phyloP scores from a whole-genome alignment of 2,329 filamentous ascomycete species.

The Colletotrichum tropicale region DNA sequence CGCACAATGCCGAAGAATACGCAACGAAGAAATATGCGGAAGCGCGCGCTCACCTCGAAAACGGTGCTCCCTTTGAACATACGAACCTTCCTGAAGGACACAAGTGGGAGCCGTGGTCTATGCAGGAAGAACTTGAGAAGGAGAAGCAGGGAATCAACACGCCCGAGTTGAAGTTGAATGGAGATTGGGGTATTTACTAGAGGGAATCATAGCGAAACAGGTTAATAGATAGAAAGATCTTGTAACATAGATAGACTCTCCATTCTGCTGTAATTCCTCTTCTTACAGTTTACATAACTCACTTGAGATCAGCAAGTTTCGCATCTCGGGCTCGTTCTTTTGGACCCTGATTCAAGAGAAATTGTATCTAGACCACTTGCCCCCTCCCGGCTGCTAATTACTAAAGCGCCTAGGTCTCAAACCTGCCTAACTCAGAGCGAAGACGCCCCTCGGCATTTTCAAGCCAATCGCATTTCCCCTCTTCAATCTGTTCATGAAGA shows the following conservation, averaged over 20 bases:
- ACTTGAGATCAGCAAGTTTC: neutral
- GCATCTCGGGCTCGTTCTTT: neutral
- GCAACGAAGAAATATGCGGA: neutral
- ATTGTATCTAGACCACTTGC: neutral
- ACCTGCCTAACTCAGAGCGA: neutral
- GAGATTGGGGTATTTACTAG: neutral
- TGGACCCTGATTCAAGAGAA: neutral
- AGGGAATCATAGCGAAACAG: neutral
- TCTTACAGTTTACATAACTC: neutral
- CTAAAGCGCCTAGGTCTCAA: neutral
- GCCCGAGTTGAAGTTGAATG: neutral
- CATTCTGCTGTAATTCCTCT: neutral
- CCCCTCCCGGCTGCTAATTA: neutral
- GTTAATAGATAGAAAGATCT: neutral
- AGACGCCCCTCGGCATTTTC: neutral
- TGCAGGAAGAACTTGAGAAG: neutral
- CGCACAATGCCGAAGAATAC: neutral
- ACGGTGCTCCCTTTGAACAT: neutral
- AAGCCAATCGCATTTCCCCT: neutral
- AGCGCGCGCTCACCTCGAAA: neutral
- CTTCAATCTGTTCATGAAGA: neutral
- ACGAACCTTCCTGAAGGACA: neutral
- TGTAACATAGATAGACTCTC: neutral
- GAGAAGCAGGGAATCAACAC: neutral
- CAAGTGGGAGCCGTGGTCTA: neutral